phyloP scores from a whole-genome alignment of 495 filamentous ascomycete genomes.

The Amniculicola lignicola region DNA sequence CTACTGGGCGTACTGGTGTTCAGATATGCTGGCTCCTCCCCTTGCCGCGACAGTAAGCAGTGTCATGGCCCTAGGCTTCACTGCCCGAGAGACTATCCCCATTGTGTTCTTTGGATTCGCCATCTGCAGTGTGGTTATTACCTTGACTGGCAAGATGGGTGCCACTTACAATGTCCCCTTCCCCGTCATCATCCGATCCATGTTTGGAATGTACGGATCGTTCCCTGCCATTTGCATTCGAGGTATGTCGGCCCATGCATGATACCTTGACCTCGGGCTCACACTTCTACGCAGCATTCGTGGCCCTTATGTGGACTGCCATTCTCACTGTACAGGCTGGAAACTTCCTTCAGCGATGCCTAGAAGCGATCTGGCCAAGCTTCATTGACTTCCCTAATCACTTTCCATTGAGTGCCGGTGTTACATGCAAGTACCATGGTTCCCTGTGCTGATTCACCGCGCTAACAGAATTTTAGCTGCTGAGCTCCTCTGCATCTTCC shows the following conservation, averaged over 20 bases:
- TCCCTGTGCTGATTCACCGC: neutral
- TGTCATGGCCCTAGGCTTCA: constrained; percentile 50
- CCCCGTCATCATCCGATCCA: constrained; percentile 70
- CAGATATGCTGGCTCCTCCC: constrained; percentile 46
- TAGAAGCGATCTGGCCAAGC: constrained; percentile 69
- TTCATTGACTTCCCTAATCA: constrained; percentile 55
- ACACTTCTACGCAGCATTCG: constrained; percentile 41
- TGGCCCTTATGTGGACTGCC: constrained; percentile 51
- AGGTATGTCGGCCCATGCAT: constrained; percentile 20
- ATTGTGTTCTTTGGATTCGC: constrained; percentile 49
- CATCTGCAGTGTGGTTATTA: constrained; percentile 47
- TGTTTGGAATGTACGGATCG: constrained; percentile 83
- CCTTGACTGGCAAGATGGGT: constrained; percentile 48
- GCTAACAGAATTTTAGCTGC: constrained; percentile 35
- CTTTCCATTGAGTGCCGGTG: constrained; percentile 44
- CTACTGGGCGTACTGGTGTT: constrained; percentile 46
- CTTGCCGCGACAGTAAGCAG: constrained; percentile 43
- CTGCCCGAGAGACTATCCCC: constrained; percentile 48
- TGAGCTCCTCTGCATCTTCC: constrained; percentile 49
- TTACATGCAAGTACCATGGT: constrained; percentile 41
- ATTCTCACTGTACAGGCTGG: constrained; percentile 51
- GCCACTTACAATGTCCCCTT: constrained; percentile 86
- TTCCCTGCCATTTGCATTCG: constrained; percentile 49
- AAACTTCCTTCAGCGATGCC: constrained; percentile 44
- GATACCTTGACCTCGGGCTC: constrained; percentile 30